A percentile compares a stretch with the other conserved stretches of the same genome.
Evolutionary conservation across 2,329 filamentous ascomycete species (phyloP).

Genomic region (Monilinia laxa): DNA sequence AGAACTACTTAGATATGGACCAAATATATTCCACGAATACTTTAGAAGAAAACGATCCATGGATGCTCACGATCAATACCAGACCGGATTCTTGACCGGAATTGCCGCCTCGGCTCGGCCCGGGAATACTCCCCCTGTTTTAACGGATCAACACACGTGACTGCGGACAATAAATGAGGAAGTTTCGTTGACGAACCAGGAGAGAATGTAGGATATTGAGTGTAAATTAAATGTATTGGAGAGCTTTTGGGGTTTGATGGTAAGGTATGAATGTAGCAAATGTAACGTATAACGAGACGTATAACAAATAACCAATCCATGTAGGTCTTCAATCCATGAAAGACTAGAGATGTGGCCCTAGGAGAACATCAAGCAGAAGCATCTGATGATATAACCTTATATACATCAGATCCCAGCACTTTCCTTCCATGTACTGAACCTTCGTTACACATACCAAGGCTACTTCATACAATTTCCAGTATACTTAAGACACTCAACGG

Average conservation of each 20-base stretch:
- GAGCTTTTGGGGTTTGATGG: background rate
- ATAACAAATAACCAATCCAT: background rate
- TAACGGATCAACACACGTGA: background rate
- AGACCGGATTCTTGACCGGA: background rate
- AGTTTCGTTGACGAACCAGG: background rate
- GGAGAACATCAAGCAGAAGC: background rate
- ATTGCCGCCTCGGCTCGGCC: conserved; percentile 7
- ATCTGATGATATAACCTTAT: background rate
- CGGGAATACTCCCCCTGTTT: background rate
- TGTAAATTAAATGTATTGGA: no score
- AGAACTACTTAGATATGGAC: background rate
- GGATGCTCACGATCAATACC: background rate
- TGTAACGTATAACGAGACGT: background rate
- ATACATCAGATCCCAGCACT: background rate
- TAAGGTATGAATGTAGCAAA: background rate
- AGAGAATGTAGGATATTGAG: no score
- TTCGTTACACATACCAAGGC: background rate
- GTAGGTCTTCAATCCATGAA: background rate
- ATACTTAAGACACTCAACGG: background rate
- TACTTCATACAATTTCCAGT: background rate
- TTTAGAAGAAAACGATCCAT: background rate
- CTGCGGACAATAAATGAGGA: background rate
- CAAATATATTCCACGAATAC: background rate
- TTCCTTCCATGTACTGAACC: background rate
- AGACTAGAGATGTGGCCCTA: background rate